Evolutionary conservation across 257 asterid species (phyloP), one percentile per base, ranked within the genome.

Genomic region (Ophiorrhiza pumila): DNA sequence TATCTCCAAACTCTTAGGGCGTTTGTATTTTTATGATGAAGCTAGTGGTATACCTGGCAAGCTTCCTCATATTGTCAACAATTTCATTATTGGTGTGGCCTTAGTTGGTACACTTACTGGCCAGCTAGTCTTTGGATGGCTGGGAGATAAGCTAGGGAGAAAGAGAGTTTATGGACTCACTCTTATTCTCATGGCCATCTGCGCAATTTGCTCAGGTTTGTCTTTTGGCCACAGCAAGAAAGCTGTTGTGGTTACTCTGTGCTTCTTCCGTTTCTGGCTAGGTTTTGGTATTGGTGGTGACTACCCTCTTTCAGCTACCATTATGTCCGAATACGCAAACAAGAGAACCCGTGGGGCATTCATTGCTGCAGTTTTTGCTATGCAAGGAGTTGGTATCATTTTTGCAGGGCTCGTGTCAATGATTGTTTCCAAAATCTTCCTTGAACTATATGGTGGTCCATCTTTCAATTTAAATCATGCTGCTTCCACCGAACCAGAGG

Each of bases 271-370:
- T 18, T 79, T 79, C 79, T 79, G 79, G 79, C 83, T 79, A 20
- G 79, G 83, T 0, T 79, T 79, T 20, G 83, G 83, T 32, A 74
- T 79, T 71, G 79, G 83, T 5, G 79, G 83, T 12, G 83, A 79
- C 45, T 79, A 78, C 64, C 82, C 82, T 2, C 82, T 78, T 42
- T 78, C 77, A 22, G 83, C 83, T n/a, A 79, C 83, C 23, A 74
- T 79, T n/a, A 79, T 79, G 83, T 79, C 79, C 11, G 79, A 79
- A 47, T 79, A 79, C 13, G 79, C 83, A 1, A 79, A 79, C 73
- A 79, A 64, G 42, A 74, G 37, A 57, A 74, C 83, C 3, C 72
- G 83, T 1, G 83, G 83, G 0, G 79, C 83, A 10, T 74, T 79
- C 72, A 73, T 69, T 35, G 82, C 82, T n/a, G 82, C 82, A 32